A percentile compares a stretch with the other conserved stretches of the same genome.
phyloP scores from a whole-genome alignment of 176 grass and related monocot genomes.

The Rhynchospora tenuis region DNA sequence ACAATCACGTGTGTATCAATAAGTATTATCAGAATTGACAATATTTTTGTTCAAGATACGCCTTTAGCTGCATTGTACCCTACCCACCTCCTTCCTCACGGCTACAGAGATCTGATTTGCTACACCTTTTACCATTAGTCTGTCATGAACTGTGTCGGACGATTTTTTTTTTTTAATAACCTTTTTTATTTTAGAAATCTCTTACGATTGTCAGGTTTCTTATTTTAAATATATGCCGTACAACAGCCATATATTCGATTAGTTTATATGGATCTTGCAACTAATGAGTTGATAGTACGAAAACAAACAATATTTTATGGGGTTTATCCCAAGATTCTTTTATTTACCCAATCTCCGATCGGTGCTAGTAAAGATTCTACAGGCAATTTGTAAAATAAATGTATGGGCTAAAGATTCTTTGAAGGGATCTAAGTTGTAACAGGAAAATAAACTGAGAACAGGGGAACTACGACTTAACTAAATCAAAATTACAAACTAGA shows the following conservation, averaged over 20 bases:
- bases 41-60: no score
- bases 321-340: background rate
- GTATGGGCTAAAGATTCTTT: background rate
- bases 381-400: background rate
- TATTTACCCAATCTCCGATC: background rate
- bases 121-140: no score
- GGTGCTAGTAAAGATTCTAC: background rate
- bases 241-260: background rate
- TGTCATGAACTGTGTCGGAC: no score
- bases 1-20: no score
- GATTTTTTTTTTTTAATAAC: no score
- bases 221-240: background rate
- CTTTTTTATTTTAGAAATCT: no score
- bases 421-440: background rate
- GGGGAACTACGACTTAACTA: background rate
- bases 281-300: background rate
- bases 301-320: background rate
- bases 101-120: no score
- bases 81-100: no score
- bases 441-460: background rate
- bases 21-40: no score
- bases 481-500: background rate
- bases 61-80: no score
- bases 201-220: background rate
- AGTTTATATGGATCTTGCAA: background rate